Evolutionary conservation across 345 rosid genomes (phyloP).

Genomic region (Hypericum perforatum): DNA sequence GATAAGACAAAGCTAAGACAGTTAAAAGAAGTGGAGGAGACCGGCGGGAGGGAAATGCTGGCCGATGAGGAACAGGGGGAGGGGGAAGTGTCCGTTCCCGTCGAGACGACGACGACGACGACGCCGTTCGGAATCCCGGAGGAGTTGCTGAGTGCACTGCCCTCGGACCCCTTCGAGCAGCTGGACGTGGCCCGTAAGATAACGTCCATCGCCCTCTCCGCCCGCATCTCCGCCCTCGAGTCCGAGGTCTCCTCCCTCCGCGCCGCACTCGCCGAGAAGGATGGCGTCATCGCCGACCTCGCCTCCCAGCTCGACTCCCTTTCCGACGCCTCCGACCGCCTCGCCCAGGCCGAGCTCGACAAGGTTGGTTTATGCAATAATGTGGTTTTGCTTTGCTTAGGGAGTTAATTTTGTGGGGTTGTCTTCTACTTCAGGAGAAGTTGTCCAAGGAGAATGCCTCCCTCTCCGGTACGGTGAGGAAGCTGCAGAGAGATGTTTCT

Average conservation of each 20-base stretch:
- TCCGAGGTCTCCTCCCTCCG: constrained; percentile 55
- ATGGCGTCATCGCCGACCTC: constrained; percentile 50
- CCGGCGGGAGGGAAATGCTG: constrained; percentile 19
- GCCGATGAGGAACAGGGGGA: constrained; percentile 21
- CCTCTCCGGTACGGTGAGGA: constrained; percentile 57
- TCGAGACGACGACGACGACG: constrained; percentile 10
- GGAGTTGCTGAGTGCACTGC: constrained; percentile 55
- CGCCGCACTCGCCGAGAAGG: constrained; percentile 47
- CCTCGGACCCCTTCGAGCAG: constrained; percentile 90
- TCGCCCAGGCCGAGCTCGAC: constrained; percentile 44
- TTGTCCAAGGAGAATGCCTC: constrained; percentile 56
- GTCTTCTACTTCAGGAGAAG: constrained; percentile 43
- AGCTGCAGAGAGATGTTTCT: constrained; percentile 87
- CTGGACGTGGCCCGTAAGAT: constrained; percentile 95
- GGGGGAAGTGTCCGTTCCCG: too few species aligned
- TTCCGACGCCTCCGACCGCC: constrained; percentile 49
- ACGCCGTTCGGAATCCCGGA: constrained; percentile 64
- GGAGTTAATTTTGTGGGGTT: not conserved
- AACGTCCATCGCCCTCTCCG: constrained; percentile 88
- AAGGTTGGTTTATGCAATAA: constrained; percentile 29
- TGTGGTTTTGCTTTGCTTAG: not conserved
- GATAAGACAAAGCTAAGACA: too few species aligned
- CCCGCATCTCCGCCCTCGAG: constrained; percentile 83
- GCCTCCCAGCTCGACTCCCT: constrained; percentile 57
- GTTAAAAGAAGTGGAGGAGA: too few species aligned